Evolutionary conservation across 2,329 filamentous ascomycete genomes (phyloP), one percentile per base, ranked within the genome.

Genomic region (Mariannaea sp.): DNA sequence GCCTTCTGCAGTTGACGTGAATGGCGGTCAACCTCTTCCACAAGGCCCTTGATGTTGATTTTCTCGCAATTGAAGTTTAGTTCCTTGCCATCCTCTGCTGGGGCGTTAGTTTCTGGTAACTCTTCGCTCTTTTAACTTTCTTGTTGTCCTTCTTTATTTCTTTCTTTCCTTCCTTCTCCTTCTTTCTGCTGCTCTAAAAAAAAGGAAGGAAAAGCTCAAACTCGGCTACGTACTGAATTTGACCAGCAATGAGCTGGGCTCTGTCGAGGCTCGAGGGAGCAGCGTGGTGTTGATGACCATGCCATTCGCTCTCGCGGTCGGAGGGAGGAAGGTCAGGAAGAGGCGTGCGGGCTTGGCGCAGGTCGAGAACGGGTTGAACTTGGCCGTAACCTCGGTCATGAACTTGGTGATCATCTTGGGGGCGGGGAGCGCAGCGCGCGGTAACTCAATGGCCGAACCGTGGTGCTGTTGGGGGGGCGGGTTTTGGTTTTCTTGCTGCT

Each of bases 181-280:
- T n/a, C n/a, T n/a, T n/a, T n/a, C n/a, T n/a, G n/a, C n/a, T n/a
- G n/a, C n/a, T n/a, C n/a, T n/a, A n/a, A n/a, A n/a, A n/a, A n/a
- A n/a, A n/a, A n/a, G n/a, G n/a, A n/a, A n/a, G n/a, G n/a, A n/a
- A n/a, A n/a, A n/a, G n/a, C n/a, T n/a, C n/a, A n/a, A n/a, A n/a
- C n/a, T n/a, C n/a, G n/a, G n/a, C n/a, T n/a, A 77, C 81, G 46
- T 80, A 95, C 90, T 97, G 74, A 97, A 97, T 67, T 92, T 95
- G 63, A 99, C 76, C 33, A 77, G 79, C 50, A 99, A 74, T 39
- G 81, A 80, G 51, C 87, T 88, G 24, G 85, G 79, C 65, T 90
- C 85, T 47, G 81, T 82, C 49, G 88, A 89, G 46, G 77, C 70
- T 59, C 87, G 83, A 47, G 90, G 85, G 46, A 97, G 78, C 59